Evolutionary conservation across 331 rosid species (phyloP).

Genomic region (Malus hybrid): DNA sequence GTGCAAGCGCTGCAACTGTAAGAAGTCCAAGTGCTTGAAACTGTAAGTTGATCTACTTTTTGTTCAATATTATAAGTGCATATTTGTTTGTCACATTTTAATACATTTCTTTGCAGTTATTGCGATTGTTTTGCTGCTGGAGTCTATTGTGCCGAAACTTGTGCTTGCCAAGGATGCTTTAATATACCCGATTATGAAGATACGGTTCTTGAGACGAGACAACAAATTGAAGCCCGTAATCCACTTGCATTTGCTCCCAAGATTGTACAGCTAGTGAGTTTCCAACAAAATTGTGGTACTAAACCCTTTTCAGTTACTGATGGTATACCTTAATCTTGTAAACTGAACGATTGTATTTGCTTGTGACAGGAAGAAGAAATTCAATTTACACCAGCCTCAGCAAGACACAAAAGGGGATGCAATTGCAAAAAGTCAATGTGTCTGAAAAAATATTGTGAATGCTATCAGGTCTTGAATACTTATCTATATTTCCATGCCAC

Average conservation of each 20-base stretch:
- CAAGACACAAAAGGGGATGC: slow-evolving; percentile 73
- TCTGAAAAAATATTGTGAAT: slow-evolving; percentile 68
- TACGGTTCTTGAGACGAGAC: slow-evolving; percentile 33
- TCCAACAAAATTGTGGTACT: slow-evolving; percentile 33
- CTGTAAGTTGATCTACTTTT: slow-evolving; percentile 44
- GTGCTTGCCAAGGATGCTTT: slow-evolving; percentile 65
- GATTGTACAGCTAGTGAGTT: slow-evolving; percentile 32
- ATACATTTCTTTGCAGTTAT: slow-evolving; percentile 36
- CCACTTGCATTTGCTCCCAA: slow-evolving; percentile 66
- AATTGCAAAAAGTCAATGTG: slow-evolving; percentile 74
- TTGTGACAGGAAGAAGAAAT: slow-evolving; percentile 38
- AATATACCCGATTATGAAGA: slow-evolving; percentile 39
- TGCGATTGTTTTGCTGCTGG: slow-evolving; percentile 78
- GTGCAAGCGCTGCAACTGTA: slow-evolving; percentile 60
- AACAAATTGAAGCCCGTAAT: slow-evolving; percentile 44
- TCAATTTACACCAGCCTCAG: slow-evolving; percentile 45
- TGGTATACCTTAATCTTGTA: background rate
- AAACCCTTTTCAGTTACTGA: background rate
- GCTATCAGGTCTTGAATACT: slow-evolving; percentile 51
- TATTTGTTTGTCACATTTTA: background rate
- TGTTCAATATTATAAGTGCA: background rate
- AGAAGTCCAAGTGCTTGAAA: slow-evolving; percentile 62
- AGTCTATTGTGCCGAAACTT: slow-evolving; percentile 34
- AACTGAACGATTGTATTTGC: slow-evolving; percentile 11
- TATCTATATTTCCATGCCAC: background rate